Percentiles rank a stretch among this genome's conserved stretches.
phyloP scores from a whole-genome alignment of 495 filamentous ascomycete genomes.

The Tuber magnatum region DNA sequence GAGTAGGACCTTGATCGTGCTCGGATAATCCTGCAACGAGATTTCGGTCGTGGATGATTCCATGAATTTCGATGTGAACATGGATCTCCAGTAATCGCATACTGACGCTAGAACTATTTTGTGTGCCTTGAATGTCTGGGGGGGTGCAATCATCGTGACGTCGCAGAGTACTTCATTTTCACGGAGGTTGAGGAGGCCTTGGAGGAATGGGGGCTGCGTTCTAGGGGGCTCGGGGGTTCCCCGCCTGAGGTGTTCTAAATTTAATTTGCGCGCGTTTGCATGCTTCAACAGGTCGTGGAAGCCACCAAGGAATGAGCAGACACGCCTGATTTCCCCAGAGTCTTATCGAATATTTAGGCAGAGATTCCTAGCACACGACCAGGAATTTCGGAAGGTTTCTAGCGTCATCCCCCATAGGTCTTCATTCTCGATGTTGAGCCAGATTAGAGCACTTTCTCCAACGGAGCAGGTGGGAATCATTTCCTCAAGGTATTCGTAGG shows the following conservation, averaged over 20 bases:
- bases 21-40: background rate
- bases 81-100: conserved; percentile 11
- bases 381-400: conserved; percentile 18
- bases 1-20: conserved; percentile 17
- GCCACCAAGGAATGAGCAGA: conserved; percentile 18
- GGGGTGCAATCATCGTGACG: conserved; percentile 8
- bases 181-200: conserved; percentile 13
- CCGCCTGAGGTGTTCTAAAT: background rate
- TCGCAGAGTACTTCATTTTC: conserved; percentile 2
- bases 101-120: conserved; percentile 18
- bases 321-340: conserved; percentile 17
- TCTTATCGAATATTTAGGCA: conserved; percentile 21
- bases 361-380: conserved; percentile 27
- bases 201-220: background rate
- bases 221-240: background rate
- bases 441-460: conserved; percentile 21
- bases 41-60: conserved; percentile 7
- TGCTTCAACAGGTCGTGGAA: conserved; percentile 12
- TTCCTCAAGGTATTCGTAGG: conserved; percentile 26
- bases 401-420: background rate
- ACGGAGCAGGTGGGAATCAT: background rate
- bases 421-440: conserved; percentile 31
- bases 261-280: conserved; percentile 11
- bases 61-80: conserved; percentile 7
- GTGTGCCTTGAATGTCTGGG: conserved; percentile 5